Percentiles rank a stretch among this genome's conserved stretches.
These are phyloP conservation scores for Colletotrichum lentis DNA, from an alignment of 2,329 filamentous ascomycete species.

Conservation along the genomic window DNA sequence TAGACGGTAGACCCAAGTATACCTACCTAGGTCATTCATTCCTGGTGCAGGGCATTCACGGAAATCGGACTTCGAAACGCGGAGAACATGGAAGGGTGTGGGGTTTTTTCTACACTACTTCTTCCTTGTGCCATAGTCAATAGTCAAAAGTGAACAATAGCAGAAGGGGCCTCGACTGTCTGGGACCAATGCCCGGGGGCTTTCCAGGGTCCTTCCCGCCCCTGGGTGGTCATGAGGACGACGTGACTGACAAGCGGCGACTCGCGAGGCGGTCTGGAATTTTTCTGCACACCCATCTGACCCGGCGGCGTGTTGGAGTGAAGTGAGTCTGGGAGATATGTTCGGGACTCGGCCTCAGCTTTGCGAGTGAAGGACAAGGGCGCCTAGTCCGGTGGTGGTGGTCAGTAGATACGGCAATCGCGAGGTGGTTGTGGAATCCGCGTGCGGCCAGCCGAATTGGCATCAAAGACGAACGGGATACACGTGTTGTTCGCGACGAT, in stretches of 20 bases:
- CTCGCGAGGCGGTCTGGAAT: conserved; percentile 36
- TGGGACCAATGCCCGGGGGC: conserved; percentile 24
- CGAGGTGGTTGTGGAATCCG: background rate
- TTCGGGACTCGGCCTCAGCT: conserved; percentile 10
- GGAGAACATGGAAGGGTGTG: background rate
- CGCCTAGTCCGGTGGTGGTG: background rate
- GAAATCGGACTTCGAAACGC: background rate
- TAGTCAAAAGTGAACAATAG: background rate
- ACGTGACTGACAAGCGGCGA: conserved; percentile 29
- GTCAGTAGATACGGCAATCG: background rate
- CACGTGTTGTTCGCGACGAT: background rate
- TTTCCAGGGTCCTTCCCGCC: conserved; percentile 37
- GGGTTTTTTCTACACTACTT: conserved; percentile 1
- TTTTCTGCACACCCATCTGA: conserved; percentile 23
- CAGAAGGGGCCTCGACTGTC: conserved; percentile 5
- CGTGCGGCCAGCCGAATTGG: background rate
- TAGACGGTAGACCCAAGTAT: background rate
- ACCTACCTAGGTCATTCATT: no score
- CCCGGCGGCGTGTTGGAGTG: background rate
- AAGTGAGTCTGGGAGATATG: background rate
- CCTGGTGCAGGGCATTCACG: background rate
- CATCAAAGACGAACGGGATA: background rate
- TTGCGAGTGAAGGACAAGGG: background rate
- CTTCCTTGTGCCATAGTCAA: no score
- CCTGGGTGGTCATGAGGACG: conserved; percentile 31